Evolutionary conservation across 768 basidiomycete genomes (phyloP).

Genomic region (Kondoa malvinella): DNA sequence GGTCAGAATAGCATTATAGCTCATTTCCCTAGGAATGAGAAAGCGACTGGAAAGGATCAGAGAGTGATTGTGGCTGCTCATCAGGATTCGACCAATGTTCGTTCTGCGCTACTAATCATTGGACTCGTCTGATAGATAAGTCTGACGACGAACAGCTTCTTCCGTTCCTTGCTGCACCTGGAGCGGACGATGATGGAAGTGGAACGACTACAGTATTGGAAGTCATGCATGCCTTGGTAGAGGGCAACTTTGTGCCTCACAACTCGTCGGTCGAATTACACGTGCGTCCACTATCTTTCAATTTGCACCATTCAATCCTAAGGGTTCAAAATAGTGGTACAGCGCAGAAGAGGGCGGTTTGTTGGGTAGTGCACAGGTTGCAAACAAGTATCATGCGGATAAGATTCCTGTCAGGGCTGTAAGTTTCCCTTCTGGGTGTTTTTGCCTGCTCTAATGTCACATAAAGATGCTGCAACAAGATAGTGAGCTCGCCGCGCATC

Average conservation of each 20-base stretch:
- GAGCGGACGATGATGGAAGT: constrained; percentile 35
- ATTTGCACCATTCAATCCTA: neutral
- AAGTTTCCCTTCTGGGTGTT: neutral
- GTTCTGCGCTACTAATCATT: too few species aligned
- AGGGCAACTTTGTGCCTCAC: constrained; percentile 29
- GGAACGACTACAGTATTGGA: constrained; percentile 32
- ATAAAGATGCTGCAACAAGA: constrained; percentile 24
- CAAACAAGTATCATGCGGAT: constrained; percentile 10
- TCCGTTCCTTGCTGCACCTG: constrained; percentile 35
- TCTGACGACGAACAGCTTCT: too few species aligned
- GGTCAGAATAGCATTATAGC: constrained; percentile 30
- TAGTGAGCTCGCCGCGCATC: too few species aligned
- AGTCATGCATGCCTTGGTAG: constrained; percentile 30
- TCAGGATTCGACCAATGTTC: constrained; percentile 35
- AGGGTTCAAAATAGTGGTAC: constrained; percentile 21
- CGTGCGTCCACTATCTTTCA: constrained; percentile 17
- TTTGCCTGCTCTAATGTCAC: neutral
- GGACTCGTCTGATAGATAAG: too few species aligned
- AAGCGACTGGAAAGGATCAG: constrained; percentile 21
- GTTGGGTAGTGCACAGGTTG: constrained; percentile 10
- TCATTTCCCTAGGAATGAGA: constrained; percentile 27
- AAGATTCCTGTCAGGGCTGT: neutral
- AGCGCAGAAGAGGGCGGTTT: constrained; percentile 35
- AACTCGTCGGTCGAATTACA: constrained; percentile 33
- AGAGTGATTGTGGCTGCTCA: constrained; percentile 31